Evolutionary conservation across 2,329 filamentous ascomycete genomes (phyloP).

Genomic region (Colletotrichum sp.): DNA sequence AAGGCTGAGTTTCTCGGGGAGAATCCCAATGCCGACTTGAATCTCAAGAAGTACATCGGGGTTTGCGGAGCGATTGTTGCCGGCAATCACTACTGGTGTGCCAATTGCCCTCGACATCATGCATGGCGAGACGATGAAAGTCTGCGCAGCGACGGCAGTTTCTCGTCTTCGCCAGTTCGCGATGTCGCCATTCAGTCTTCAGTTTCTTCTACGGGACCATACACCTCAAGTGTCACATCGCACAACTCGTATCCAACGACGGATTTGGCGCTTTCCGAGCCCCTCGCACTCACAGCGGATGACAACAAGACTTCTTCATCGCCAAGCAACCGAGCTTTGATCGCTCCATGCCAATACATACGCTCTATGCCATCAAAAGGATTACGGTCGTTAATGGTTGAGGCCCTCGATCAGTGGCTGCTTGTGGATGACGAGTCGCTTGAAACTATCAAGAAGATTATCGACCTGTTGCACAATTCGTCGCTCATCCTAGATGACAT

Average conservation of each 20-base stretch:
- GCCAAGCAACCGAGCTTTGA: not conserved
- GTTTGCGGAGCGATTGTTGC: not conserved
- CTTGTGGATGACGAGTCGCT: not conserved
- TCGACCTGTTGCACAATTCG: slow-evolving; percentile 1
- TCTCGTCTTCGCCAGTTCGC: not conserved
- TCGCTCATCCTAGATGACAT: slow-evolving; percentile 39
- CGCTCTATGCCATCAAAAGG: slow-evolving; percentile 3
- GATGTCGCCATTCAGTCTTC: not conserved
- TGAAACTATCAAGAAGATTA: not conserved
- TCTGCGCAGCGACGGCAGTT: not conserved
- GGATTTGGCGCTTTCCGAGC: not conserved
- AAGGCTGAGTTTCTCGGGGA: not conserved
- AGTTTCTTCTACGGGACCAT: not conserved
- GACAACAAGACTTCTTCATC: rapidly evolving
- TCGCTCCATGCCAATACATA: not conserved
- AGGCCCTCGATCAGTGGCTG: not conserved
- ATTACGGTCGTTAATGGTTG: not conserved
- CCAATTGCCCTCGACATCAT: not conserved
- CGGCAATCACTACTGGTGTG: slow-evolving; percentile 8
- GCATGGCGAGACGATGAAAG: not conserved
- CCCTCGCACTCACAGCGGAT: not conserved
- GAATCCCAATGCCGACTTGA: not conserved
- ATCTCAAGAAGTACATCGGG: not conserved
- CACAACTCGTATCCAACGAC: not conserved
- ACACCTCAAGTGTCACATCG: not conserved